These are phyloP conservation scores for Fusarium paranaense DNA, from an alignment of 2,329 filamentous ascomycete species.

Conservation along the genomic window DNA sequence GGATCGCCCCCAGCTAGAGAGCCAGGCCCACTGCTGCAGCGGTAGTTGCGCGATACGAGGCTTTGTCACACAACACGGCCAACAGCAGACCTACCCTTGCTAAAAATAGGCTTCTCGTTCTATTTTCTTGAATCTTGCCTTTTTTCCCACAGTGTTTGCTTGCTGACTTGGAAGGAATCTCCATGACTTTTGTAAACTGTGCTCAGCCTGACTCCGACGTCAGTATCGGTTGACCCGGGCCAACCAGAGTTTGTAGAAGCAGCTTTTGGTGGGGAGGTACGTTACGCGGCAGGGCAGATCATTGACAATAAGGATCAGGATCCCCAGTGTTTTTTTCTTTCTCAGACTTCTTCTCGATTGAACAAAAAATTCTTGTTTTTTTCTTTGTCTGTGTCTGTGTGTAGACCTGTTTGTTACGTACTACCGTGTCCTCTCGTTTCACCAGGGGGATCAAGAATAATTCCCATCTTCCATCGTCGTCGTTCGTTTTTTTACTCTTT, in stretches of 20 bases:
- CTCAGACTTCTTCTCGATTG: neutral
- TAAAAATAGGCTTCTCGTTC: slow-evolving; percentile 28
- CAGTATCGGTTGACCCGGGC: slow-evolving; percentile 13
- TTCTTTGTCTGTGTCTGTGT: neutral
- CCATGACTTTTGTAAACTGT: neutral
- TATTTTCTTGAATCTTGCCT: neutral
- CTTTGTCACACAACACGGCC: neutral
- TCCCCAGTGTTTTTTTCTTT: slow-evolving; percentile 5
- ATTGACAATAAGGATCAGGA: slow-evolving; percentile 23
- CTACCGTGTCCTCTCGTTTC: slow-evolving; percentile 31
- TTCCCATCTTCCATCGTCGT: slow-evolving; percentile 18
- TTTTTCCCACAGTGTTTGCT: neutral
- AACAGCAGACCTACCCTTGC: neutral
- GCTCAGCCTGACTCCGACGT: slow-evolving; percentile 18
- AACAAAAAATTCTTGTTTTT: neutral
- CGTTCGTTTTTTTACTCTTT: slow-evolving; percentile 23
- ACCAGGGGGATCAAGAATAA: neutral
- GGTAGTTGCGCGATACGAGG: slow-evolving; percentile 5
- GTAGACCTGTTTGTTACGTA: neutral
- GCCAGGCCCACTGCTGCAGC: neutral
- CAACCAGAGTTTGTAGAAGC: slow-evolving; percentile 10
- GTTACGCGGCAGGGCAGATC: slow-evolving; percentile 29
- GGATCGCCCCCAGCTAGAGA: neutral
- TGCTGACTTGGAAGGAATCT: slow-evolving; percentile 10
- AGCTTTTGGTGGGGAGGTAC: slow-evolving; percentile 25